These are phyloP conservation scores for Clonostachys byssicola DNA, from an alignment of 2,329 filamentous ascomycete species.

Conservation along the genomic window DNA sequence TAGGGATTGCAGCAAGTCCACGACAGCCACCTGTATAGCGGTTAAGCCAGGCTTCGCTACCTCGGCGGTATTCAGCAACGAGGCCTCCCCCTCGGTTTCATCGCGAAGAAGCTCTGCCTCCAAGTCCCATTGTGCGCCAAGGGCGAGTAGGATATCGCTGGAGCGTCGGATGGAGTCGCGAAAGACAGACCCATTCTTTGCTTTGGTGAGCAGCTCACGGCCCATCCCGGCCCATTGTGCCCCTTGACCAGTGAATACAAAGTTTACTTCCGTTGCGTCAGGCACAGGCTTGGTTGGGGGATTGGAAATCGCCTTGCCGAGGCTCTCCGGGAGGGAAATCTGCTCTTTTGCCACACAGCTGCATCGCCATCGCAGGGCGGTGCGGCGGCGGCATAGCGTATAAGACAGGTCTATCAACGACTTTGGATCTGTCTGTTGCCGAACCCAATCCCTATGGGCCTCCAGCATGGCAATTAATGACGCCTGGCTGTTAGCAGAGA, in stretches of 20 bases:
- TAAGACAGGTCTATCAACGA: conserved; percentile 42
- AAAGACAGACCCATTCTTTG: conserved; percentile 10
- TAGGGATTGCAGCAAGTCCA: conserved; percentile 36
- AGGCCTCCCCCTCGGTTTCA: conserved; percentile 27
- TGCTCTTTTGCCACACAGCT: conserved; percentile 27
- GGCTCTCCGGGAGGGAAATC: conserved; percentile 8
- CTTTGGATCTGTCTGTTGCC: conserved; percentile 18
- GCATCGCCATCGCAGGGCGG: conserved; percentile 35
- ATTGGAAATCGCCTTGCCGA: conserved; percentile 2
- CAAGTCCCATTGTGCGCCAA: conserved; percentile 29
- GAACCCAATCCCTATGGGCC: conserved; percentile 31
- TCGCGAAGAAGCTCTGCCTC: conserved; percentile 11
- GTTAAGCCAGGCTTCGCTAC: conserved; percentile 39
- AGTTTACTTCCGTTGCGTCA: conserved; percentile 7
- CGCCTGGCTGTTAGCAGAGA: conserved; percentile 30
- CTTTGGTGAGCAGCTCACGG: conserved; percentile 8
- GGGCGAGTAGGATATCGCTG: conserved; percentile 20
- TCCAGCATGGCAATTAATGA: conserved; percentile 31
- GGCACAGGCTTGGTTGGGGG: conserved; percentile 7
- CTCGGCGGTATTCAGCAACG: conserved; percentile 27
- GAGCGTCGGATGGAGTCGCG: conserved; percentile 9
- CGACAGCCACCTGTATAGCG: conserved; percentile 41
- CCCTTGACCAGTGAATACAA: conserved; percentile 23
- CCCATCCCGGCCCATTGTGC: conserved; percentile 11
- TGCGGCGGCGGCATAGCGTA: conserved; percentile 38